Base-by-base conservation (phyloP, 371 early-diverging fungal species). In the Zychaea mexicana region DNA sequence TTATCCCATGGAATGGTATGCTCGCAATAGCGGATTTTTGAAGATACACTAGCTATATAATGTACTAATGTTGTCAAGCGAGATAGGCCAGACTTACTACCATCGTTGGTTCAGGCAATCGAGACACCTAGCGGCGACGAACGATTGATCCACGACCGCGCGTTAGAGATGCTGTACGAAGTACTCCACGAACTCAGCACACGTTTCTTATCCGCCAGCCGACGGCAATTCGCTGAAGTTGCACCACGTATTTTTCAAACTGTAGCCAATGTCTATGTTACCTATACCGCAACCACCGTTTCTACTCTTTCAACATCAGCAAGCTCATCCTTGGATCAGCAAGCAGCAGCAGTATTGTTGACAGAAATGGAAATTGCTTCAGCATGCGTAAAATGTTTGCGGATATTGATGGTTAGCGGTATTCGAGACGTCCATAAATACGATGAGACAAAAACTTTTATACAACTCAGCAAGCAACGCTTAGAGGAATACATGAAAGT, bases 1-100 rank as follows among this genome's bases (percentile, higher is more conserved):
- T 73, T 94, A 81, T 72, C 95, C 95, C 12, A 70, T 79, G 64
- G 90, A 93, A 64, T 95, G 95, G 92, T 92, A 66, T n/a, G n/a
- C n/a, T n/a, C n/a, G n/a, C n/a, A n/a, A n/a, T n/a, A n/a, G n/a
- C n/a, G n/a, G n/a, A n/a, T n/a, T n/a, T n/a, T n/a, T n/a, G n/a
- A n/a, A n/a, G n/a, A n/a, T n/a, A n/a, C n/a, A n/a, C n/a, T n/a
- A n/a, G n/a, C n/a, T n/a, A n/a, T n/a, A n/a, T n/a, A n/a, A n/a
- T n/a, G n/a, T n/a, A n/a, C n/a, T n/a, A n/a, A n/a, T n/a, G n/a
- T n/a, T n/a, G n/a, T n/a, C n/a, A n/a, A n/a, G n/a, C n/a, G n/a
- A n/a, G 22, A 31, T 58, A 88, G 91, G 93, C 92, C 92, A 0
- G 88, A 92, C 54, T 69, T 92, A 46, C 63, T 93, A 58, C 75